Conservation (phyloP, 1,139 yeast genomes). For the Debaryomyces psychrophilus region DNA sequence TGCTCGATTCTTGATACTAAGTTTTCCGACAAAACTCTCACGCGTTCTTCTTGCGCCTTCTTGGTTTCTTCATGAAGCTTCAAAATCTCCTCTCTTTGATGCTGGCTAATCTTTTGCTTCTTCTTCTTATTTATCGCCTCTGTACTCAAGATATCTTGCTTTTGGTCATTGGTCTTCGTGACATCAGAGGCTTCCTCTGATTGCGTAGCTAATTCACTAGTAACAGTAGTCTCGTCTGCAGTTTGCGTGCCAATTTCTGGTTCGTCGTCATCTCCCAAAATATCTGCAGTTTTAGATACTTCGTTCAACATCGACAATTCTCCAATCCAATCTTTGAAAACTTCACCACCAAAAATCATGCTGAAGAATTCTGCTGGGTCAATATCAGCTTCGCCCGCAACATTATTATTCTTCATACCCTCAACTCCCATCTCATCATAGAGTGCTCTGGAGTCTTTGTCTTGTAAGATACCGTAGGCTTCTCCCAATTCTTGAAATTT, state of each 20-base stretch:
- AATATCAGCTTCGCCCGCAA: conserved; percentile 29
- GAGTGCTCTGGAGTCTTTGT: conserved; percentile 38
- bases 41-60: conserved; percentile 55
- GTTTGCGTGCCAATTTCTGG: conserved; percentile 10
- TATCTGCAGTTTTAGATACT: conserved; percentile 69
- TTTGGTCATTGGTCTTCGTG: conserved; percentile 9
- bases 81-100: conserved; percentile 57
- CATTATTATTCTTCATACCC: conserved; percentile 38
- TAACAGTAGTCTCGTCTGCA: conserved; percentile 10
- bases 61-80: conserved; percentile 59
- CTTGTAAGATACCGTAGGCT: conserved; percentile 48
- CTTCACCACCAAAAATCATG: conserved; percentile 86
- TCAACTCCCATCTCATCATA: conserved; percentile 50
- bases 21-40: conserved; percentile 52
- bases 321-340: conserved; percentile 72
- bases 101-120: conserved; percentile 47
- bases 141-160: conserved; percentile 17
- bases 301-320: conserved; percentile 87
- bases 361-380: conserved; percentile 60
- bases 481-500: conserved; percentile 85
- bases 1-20: conserved; percentile 50
- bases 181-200: conserved; percentile 7
- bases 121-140: conserved; percentile 30
- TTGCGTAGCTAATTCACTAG: conserved; percentile 11
- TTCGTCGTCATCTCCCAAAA: conserved; percentile 46